Conservation (phyloP, 2,329 filamentous ascomycete genomes). For the Trichoderma semiorbis region DNA sequence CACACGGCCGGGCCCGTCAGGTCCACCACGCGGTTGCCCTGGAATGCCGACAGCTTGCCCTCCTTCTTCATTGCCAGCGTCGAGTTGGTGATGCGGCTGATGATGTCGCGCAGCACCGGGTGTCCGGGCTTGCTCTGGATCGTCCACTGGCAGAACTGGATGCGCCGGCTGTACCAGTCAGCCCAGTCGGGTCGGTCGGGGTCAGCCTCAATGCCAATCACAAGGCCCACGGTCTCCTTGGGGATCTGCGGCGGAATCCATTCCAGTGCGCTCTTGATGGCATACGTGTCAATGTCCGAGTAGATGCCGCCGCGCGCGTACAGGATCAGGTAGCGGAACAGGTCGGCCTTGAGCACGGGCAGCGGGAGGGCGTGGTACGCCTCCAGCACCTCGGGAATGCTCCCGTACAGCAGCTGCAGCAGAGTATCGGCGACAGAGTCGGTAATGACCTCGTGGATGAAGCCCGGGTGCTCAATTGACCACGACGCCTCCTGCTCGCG, state of each 20-base stretch:
- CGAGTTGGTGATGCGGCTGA: conserved; percentile 79
- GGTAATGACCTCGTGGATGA: conserved; percentile 96
- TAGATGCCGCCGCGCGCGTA: conserved; percentile 66
- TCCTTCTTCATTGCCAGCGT: conserved; percentile 69
- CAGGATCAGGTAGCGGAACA: conserved; percentile 71
- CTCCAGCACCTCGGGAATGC: conserved; percentile 73
- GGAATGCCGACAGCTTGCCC: conserved; percentile 58
- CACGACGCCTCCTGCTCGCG: conserved; percentile 84
- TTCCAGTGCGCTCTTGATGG: conserved; percentile 75
- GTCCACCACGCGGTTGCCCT: conserved; percentile 77
- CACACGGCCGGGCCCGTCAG: conserved; percentile 92
- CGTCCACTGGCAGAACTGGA: conserved; percentile 99
- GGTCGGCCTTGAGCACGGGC: conserved; percentile 74
- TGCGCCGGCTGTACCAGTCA: conserved; percentile 91
- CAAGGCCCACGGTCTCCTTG: conserved; percentile 73
- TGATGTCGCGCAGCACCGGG: conserved; percentile 82
- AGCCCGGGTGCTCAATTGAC: conserved; percentile 81
- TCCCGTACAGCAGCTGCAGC: conserved; percentile 80
- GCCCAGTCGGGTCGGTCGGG: conserved; percentile 90
- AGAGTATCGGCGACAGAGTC: conserved; percentile 80
- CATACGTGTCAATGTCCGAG: conserved; percentile 86
- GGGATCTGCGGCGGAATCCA: conserved; percentile 84
- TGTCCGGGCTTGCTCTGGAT: conserved; percentile 95
- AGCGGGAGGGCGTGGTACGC: conserved; percentile 71
- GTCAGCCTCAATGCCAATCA: conserved; percentile 95